A percentile compares a stretch with the other conserved stretches of the same genome.
Evolutionary conservation across 2,329 filamentous ascomycete genomes (phyloP).

Genomic region (Leptodontidium sp.): DNA sequence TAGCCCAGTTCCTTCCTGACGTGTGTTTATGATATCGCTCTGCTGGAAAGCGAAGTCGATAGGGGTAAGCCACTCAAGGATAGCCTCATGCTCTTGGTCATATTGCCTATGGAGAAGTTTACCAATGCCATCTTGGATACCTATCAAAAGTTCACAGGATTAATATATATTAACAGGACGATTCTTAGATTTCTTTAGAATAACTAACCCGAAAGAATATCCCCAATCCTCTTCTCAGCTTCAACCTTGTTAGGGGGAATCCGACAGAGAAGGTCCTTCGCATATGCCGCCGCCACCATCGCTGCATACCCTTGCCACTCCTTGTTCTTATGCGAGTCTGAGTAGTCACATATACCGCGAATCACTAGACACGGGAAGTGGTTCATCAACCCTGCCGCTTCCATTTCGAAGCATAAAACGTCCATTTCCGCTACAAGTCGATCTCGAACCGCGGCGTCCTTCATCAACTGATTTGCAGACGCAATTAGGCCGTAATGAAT

Average conservation of each 20-base stretch:
- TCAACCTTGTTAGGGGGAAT: neutral
- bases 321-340: constrained; percentile 42
- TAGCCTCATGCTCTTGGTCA: too few species aligned
- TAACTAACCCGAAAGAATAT: too few species aligned
- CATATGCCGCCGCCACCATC: constrained; percentile 36
- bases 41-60: too few species aligned
- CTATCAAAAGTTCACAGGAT: too few species aligned
- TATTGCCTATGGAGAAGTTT: too few species aligned
- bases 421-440: constrained; percentile 29
- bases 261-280: constrained; percentile 34
- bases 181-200: too few species aligned
- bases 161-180: too few species aligned
- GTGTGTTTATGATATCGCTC: too few species aligned
- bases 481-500: constrained; percentile 50
- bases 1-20: too few species aligned
- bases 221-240: neutral
- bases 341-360: constrained; percentile 49
- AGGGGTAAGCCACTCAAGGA: too few species aligned
- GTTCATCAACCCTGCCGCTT: constrained; percentile 46
- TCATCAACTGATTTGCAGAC: constrained; percentile 43
- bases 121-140: too few species aligned
- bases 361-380: constrained; percentile 46
- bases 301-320: constrained; percentile 37
- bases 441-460: constrained; percentile 32
- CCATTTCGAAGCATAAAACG: constrained; percentile 49